Evolutionary conservation across 306 rosid genomes (phyloP), one percentile per base, ranked within the genome.

Genomic region (Acacia confusa): DNA sequence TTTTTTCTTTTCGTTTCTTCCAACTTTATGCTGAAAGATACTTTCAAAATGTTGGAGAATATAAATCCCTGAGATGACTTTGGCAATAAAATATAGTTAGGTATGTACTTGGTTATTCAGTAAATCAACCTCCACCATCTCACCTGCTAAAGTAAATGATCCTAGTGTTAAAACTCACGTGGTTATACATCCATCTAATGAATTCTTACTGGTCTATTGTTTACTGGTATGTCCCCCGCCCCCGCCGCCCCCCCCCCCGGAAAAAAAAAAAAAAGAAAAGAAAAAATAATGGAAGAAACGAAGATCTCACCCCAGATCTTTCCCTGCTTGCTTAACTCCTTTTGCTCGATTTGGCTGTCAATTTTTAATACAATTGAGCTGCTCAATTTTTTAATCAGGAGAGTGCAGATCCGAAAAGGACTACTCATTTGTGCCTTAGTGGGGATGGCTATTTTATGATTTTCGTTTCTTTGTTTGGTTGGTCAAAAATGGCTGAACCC

Each of bases 341-440:
- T 27, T 63, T 63, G 20, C 20, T 63, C 20, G 68, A 27, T 63
- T 63, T 27, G 38, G 36, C 38, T 28, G 40, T 63, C 68, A 27
- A 63, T 27, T 25, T 28, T 14, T 64, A 16, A 28, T 22, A 15
- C 67, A 64, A 64, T 1, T 30, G 70, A 65, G 22, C 20, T 24
- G 9, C 24, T 32, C 13, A 65, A 32, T 65, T 65, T 65, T 63
- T 14, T 63, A 63, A 17, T 65, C 6, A 16, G 20, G 70, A 30
- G 44, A 6, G n/a, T 65, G 24, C 70, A 65, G 17, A 32, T 65
- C 24, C 24, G 70, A 16, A 74, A 83, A 83, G 74, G 79, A 65
- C 70, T 52, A 68, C 81, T 86, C 48, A 83, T 86, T 77, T 68
- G 69, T 78, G 69, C n/a, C 48, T 74, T 78, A 79, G 85, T 81